Percentiles rank a stretch among this genome's conserved stretches.
These are phyloP conservation scores for Mortierella sp. DNA, from an alignment of 371 early-diverging fungal genomes.

Conservation along the genomic window DNA sequence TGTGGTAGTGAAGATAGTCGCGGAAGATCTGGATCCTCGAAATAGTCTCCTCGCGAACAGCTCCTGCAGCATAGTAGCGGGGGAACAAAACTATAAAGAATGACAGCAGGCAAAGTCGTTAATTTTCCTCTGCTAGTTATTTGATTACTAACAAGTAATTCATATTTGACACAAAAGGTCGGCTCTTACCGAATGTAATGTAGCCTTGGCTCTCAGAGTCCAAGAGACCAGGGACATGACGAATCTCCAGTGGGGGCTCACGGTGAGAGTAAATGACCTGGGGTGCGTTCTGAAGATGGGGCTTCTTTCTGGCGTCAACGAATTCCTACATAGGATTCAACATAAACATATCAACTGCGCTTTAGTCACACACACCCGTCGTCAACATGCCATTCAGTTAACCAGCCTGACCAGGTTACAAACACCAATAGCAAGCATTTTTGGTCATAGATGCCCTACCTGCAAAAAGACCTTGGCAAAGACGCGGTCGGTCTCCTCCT, in stretches of 20 bases:
- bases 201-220: conserved; percentile 88
- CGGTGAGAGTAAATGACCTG: conserved; percentile 94
- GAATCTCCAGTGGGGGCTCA: conserved; percentile 95
- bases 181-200: conserved; percentile 91
- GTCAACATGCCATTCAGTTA: too few species aligned
- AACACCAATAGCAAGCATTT: neutral
- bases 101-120: neutral
- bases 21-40: conserved; percentile 96
- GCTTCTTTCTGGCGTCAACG: conserved; percentile 95
- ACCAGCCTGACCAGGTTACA: too few species aligned
- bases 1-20: conserved; percentile 98
- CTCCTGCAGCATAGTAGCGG: conserved; percentile 82
- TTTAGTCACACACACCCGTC: neutral
- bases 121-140: too few species aligned
- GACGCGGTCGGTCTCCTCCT: conserved; percentile 96
- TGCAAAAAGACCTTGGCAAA: conserved; percentile 98
- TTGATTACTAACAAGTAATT: neutral
- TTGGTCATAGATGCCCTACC: conserved; percentile 59
- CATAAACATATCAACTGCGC: neutral
- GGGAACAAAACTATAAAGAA: conserved; percentile 88
- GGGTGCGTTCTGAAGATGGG: conserved; percentile 93
- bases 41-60: conserved; percentile 88
- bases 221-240: conserved; percentile 79
- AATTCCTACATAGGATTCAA: conserved; percentile 80
- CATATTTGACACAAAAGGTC: neutral